Conservation (phyloP, 1,284 basidiomycete species). For the Heterobasidion parviporum region DNA sequence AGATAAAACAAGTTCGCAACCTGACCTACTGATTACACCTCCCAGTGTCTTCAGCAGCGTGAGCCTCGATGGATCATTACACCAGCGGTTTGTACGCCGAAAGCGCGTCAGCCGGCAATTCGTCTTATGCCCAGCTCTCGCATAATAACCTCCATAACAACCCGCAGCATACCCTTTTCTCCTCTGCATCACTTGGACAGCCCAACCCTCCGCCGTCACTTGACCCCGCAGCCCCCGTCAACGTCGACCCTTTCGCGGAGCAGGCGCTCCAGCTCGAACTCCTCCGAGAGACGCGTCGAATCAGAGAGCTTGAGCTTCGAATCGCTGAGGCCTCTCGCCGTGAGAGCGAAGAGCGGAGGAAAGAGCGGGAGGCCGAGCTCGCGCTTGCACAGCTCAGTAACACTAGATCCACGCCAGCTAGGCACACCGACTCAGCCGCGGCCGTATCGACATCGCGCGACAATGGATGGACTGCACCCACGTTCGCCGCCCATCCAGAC, state of each 20-base stretch:
- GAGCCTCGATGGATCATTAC: neutral
- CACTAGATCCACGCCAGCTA: neutral
- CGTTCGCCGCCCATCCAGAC: neutral
- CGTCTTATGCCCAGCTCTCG: neutral
- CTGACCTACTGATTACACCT: neutral
- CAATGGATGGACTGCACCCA: neutral
- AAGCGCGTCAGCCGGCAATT: neutral
- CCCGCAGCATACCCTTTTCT: neutral
- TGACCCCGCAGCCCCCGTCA: neutral
- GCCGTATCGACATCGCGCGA: too few species aligned
- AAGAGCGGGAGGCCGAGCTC: constrained; percentile 1
- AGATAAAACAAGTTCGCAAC: too few species aligned
- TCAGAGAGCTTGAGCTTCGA: constrained; percentile 1
- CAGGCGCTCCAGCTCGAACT: constrained; percentile 2
- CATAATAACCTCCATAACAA: neutral
- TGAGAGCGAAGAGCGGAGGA: neutral
- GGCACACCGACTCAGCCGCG: too few species aligned
- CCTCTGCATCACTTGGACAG: neutral
- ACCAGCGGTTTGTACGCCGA: neutral
- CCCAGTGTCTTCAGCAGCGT: neutral
- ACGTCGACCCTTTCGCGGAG: neutral
- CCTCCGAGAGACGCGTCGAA: neutral
- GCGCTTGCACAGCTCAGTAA: neutral
- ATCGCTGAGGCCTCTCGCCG: neutral
- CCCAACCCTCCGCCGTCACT: neutral